phyloP scores from a whole-genome alignment of 257 asterid species.

The Ajuga chamaepitys region DNA sequence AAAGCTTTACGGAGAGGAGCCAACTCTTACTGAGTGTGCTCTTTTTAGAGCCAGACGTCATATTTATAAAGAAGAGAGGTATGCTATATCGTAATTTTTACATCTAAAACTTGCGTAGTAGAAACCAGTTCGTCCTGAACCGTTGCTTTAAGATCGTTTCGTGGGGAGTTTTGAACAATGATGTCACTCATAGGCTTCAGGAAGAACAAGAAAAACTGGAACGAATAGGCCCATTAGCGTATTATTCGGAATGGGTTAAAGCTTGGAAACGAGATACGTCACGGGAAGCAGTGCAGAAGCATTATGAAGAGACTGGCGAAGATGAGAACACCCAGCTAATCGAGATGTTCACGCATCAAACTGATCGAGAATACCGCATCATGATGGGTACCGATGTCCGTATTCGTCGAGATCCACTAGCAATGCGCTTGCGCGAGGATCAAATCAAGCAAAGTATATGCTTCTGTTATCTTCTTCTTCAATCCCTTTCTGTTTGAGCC shows the following conservation, averaged over 20 bases:
- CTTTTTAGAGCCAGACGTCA: conserved; percentile 87
- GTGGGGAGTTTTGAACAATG: conserved; percentile 16
- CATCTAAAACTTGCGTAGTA: background rate
- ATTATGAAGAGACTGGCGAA: conserved; percentile 96
- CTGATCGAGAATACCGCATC: conserved; percentile 84
- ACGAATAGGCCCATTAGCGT: conserved; percentile 67
- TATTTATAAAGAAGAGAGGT: conserved; percentile 87
- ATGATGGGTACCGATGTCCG: conserved; percentile 95
- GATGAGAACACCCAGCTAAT: conserved; percentile 78
- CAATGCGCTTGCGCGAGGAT: conserved; percentile 90
- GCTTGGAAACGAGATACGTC: conserved; percentile 89
- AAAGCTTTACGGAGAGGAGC: conserved; percentile 84
- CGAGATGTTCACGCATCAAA: conserved; percentile 79
- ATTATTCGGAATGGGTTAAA: conserved; percentile 87
- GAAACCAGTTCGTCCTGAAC: background rate
- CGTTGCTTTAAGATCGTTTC: background rate
- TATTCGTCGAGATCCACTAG: conserved; percentile 81
- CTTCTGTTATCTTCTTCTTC: conserved; percentile 3
- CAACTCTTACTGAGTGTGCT: conserved; percentile 77
- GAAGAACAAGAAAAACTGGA: conserved; percentile 66
- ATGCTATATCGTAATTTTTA: conserved; percentile 27
- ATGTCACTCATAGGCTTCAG: conserved; percentile 50
- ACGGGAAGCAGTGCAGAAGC: conserved; percentile 76
- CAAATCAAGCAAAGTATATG: conserved; percentile 81
- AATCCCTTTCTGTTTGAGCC: background rate